Evolutionary conservation across 2,329 filamentous ascomycete genomes (phyloP).

Genomic region (Talaromyces sp.): DNA sequence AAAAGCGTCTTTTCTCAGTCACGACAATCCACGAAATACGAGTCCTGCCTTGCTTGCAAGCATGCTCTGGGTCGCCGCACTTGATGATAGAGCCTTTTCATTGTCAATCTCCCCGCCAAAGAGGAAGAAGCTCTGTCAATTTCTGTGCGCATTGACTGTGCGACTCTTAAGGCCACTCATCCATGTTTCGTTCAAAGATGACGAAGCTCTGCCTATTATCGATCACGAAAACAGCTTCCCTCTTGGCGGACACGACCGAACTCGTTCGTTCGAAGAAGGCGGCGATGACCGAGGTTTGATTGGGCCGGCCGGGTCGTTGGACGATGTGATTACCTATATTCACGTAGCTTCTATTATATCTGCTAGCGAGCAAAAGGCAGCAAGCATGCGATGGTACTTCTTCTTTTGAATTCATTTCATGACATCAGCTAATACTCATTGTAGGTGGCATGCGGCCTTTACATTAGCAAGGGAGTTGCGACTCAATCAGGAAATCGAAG

Average conservation of each 20-base stretch:
- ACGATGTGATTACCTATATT: slow-evolving; percentile 89
- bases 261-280: slow-evolving; percentile 49
- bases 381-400: slow-evolving; percentile 73
- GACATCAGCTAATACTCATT: not conserved
- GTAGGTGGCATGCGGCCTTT: slow-evolving; percentile 83
- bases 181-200: slow-evolving; percentile 61
- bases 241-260: slow-evolving; percentile 68
- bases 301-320: slow-evolving; percentile 66
- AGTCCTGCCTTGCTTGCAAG: slow-evolving; percentile 84
- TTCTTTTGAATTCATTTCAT: not conserved
- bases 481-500: slow-evolving; percentile 71
- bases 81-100: slow-evolving; percentile 84
- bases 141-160: slow-evolving; percentile 80
- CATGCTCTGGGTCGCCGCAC: slow-evolving; percentile 96
- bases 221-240: slow-evolving; percentile 54
- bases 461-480: slow-evolving; percentile 83
- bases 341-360: slow-evolving; percentile 89
- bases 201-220: slow-evolving; percentile 35
- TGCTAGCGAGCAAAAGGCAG: slow-evolving; percentile 89
- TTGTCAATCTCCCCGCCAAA: slow-evolving; percentile 79
- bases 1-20: slow-evolving; percentile 79
- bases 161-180: slow-evolving; percentile 80
- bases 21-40: slow-evolving; percentile 73
- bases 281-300: slow-evolving; percentile 51
- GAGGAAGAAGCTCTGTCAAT: slow-evolving; percentile 80